Evolutionary conservation across 805 yeast genomes (phyloP), one percentile per base, ranked within the genome.

Genomic region (Yamadazyma laniorum): DNA sequence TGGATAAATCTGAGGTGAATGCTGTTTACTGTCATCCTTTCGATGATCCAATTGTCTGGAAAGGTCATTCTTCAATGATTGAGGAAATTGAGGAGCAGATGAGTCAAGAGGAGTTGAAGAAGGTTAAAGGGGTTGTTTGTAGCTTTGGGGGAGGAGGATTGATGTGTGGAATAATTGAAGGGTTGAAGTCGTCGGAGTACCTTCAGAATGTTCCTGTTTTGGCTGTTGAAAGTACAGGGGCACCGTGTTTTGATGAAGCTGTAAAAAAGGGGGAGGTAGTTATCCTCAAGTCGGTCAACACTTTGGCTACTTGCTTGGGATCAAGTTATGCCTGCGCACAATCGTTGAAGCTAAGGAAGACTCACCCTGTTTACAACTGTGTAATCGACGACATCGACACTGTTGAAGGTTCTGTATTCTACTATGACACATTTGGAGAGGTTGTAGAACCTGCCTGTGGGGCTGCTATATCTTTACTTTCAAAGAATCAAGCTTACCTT

Each of bases 141-240:
- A 55, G 62, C 34, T 59, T 53, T 28, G 67, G 67, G 8, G 67
- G 67, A n/a, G 67, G 66, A 4, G 65, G 67, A 3, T 47, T 61
- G 18, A 53, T 58, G 44, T 51, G 48, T 41, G 67, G 67, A 1
- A 41, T 60, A 3, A 51, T 58, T 9, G 42, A 40, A 6, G 67
- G 64, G 4, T 42, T 59, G 13, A 34, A 44, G 13, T 38, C 49
- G n/a, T 49, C 49, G 19, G 27, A 31, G 9, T 26, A 23, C 13
- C 31, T 52, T 6, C 8, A 37, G 6, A 25, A 48, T 8, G 53
- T 52, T 1, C 58, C 61, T 0, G 56, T 61, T 2, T 32, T 61
- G 14, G 58, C 58, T 2, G 47, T 61, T 25, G 66, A 61, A 42
- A 51, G 65, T 2, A 22, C 34, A 11, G 58, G 53, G 25, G 55